Evolutionary conservation across 2,329 filamentous ascomycete genomes (phyloP).

Genomic region (Aureobasidium sp.): DNA sequence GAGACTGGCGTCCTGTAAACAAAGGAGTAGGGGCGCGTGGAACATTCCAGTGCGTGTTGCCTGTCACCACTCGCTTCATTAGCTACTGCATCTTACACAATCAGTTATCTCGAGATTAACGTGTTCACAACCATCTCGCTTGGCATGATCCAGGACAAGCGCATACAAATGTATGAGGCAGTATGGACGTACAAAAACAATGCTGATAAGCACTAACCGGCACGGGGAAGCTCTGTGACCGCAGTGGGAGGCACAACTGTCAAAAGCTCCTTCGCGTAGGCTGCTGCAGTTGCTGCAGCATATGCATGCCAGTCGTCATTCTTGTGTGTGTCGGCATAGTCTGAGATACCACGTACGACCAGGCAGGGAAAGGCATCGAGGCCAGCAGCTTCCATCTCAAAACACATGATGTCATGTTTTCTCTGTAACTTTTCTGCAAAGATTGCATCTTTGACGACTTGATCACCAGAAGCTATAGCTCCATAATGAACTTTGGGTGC

Average conservation of each 20-base stretch:
- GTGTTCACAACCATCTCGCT: too few relatives aligned
- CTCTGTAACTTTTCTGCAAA: background rate
- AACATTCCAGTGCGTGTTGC: background rate
- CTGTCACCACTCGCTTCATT: too few relatives aligned
- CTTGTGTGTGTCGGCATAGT: constrained; percentile 22
- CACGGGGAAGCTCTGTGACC: background rate
- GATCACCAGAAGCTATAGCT: constrained; percentile 15
- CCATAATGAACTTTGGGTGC: constrained; percentile 14
- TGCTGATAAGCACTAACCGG: background rate
- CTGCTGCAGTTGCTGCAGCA: constrained; percentile 23
- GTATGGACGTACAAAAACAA: background rate
- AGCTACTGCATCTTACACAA: too few relatives aligned
- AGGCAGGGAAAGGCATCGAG: constrained; percentile 16
- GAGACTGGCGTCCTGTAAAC: background rate
- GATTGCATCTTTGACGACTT: constrained; percentile 12
- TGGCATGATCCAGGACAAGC: too few relatives aligned
- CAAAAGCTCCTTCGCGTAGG: constrained; percentile 16
- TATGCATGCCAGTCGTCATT: constrained; percentile 24
- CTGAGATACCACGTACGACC: constrained; percentile 18
- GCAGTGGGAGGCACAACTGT: background rate
- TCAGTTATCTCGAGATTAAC: too few relatives aligned
- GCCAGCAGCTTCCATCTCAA: constrained; percentile 17
- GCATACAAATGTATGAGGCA: background rate
- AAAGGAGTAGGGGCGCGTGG: background rate
- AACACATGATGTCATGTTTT: constrained; percentile 7